These are phyloP conservation scores for Leccinum aurantiacum DNA, from an alignment of 768 basidiomycete species.

Conservation along the genomic window DNA sequence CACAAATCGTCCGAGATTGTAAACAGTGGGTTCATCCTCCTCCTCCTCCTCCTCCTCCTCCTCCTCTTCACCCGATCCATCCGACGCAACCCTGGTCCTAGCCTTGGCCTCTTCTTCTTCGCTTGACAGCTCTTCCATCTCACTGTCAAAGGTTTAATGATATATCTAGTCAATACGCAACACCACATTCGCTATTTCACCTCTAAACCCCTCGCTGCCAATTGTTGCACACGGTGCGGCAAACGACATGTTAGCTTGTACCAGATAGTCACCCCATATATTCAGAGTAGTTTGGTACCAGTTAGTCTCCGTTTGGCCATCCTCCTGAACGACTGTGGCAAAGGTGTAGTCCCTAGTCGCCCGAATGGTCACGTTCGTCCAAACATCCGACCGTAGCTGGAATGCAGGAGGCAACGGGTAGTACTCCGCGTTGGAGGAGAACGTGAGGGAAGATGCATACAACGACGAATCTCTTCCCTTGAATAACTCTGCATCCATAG, in stretches of 20 bases:
- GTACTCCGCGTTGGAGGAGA: constrained; percentile 38
- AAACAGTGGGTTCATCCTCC: constrained; percentile 7
- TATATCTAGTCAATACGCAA: constrained; percentile 23
- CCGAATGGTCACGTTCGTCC: constrained; percentile 38
- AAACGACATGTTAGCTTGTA: constrained; percentile 43
- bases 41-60: constrained; percentile 1
- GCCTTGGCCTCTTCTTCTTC: constrained; percentile 8
- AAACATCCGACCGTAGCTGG: constrained; percentile 28
- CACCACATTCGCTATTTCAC: constrained; percentile 33
- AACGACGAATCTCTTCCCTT: constrained; percentile 36
- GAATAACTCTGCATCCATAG: constrained; percentile 30
- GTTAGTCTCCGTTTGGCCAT: constrained; percentile 18
- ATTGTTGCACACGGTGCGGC: constrained; percentile 40
- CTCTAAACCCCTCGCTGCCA: constrained; percentile 37
- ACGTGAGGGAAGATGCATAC: constrained; percentile 39
- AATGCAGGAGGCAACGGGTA: constrained; percentile 36
- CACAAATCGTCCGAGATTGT: constrained; percentile 29
- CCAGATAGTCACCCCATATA: constrained; percentile 42
- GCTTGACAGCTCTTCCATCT: constrained; percentile 11
- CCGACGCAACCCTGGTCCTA: constrained; percentile 4
- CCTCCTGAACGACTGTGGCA: constrained; percentile 26
- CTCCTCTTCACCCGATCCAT: constrained; percentile 21
- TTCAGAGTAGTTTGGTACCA: constrained; percentile 40
- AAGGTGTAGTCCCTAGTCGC: constrained; percentile 38
- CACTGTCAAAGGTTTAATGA: constrained; percentile 10